Evolutionary conservation across 768 basidiomycete genomes (phyloP), one percentile per base, ranked within the genome.

Genomic region (Sutorius australiensis): DNA sequence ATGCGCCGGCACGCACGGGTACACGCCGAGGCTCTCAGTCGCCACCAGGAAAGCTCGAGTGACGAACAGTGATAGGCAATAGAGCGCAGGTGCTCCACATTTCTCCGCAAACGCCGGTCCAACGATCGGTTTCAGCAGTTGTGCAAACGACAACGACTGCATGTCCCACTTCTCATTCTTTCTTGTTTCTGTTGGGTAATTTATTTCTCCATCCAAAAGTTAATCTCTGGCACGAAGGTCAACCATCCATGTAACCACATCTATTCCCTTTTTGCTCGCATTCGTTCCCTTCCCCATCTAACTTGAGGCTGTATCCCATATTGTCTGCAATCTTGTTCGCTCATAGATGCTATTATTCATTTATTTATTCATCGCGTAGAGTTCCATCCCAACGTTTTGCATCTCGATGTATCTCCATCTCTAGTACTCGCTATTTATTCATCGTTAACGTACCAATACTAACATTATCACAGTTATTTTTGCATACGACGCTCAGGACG

Each of bases 1-100:
- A 92, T 92, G 89, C 85, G 89, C 56, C 78, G 89, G 52, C 89
- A 92, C 67, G 83, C 88, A 54, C 83, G 89, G 50, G 84, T 87
- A 12, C 89, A 91, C 64, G 73, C 70, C 27, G 75, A 71, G 36
- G 54, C 54, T 40, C 49, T 51, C 3, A 60, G 47, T 46, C 67
- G 66, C 51, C 71, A 72, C 44, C 68, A 69, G 50, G 79, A 78
- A 46, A 60, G 65, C 19, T 73, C 72, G 17, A 75, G 73, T 53
- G 79, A 78, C 48, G 81, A 81, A 43, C 75, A 75, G 72, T 54
- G 77, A 77, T 27, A 62, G 60, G 50, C 61, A 66, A 57, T 67
- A 61, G 32, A 63, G 53, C 56, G 54, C 64, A 40, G 58, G 61
- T 52, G 54, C 37, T 58, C 48, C 27, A 46, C 51, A 24, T 24